These are phyloP conservation scores for Geosmithia morbida DNA, from an alignment of 2,329 filamentous ascomycete genomes.

Conservation along the genomic window DNA sequence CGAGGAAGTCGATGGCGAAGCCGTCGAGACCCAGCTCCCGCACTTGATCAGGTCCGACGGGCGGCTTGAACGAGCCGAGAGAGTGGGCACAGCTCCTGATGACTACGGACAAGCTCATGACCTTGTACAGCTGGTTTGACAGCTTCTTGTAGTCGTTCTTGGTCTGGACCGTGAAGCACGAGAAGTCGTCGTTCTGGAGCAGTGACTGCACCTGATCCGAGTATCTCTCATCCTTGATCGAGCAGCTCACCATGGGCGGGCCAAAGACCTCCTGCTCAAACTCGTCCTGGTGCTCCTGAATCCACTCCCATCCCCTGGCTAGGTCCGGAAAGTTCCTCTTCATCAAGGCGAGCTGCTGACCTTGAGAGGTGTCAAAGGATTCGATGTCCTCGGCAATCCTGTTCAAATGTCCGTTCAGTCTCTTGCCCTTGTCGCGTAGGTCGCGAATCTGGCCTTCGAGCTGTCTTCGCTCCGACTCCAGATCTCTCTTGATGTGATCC, in stretches of 20 bases:
- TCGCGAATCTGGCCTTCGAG: constrained; percentile 23
- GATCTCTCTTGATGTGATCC: constrained; percentile 40
- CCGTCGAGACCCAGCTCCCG: constrained; percentile 54
- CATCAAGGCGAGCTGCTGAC: constrained; percentile 58
- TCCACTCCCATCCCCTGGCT: constrained; percentile 64
- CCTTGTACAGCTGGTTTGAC: constrained; percentile 46
- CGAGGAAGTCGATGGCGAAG: constrained; percentile 65
- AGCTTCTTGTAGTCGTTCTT: constrained; percentile 61
- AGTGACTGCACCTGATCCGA: constrained; percentile 38
- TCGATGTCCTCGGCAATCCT: constrained; percentile 33
- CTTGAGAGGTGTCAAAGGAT: constrained; percentile 57
- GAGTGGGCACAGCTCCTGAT: constrained; percentile 48
- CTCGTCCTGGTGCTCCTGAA: constrained; percentile 51
- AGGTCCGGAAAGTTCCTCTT: constrained; percentile 46
- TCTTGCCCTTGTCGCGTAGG: constrained; percentile 23
- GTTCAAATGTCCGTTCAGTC: constrained; percentile 21
- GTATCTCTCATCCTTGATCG: constrained; percentile 58
- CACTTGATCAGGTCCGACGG: constrained; percentile 41
- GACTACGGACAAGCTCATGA: constrained; percentile 54
- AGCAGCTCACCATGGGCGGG: constrained; percentile 68
- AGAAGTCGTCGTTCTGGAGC: constrained; percentile 34
- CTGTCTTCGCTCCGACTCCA: constrained; percentile 25
- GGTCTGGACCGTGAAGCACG: constrained; percentile 66
- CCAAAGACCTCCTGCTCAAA: constrained; percentile 71
- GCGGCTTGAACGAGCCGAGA: constrained; percentile 38